Conservation (phyloP, 2,329 filamentous ascomycete genomes). For the Verticillium dahliae region DNA sequence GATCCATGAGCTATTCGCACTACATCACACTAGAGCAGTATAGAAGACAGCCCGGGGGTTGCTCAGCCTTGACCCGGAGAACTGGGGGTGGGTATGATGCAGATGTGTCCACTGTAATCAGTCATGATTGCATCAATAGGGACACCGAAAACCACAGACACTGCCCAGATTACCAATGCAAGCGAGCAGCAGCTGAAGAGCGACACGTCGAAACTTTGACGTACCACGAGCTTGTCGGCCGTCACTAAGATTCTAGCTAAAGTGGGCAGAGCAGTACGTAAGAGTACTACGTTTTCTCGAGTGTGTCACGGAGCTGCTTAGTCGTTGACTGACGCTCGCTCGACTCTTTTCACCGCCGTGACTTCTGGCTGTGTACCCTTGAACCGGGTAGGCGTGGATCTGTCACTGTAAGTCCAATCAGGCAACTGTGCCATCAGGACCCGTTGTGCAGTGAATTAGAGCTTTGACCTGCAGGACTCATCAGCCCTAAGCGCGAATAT, state of each 20-base stretch:
- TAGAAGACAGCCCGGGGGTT: background rate
- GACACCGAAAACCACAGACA: background rate
- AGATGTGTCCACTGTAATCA: background rate
- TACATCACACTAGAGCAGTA: background rate
- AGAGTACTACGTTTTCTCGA: background rate
- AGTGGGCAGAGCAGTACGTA: background rate
- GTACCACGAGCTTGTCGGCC: background rate
- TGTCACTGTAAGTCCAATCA: background rate
- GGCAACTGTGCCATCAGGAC: background rate
- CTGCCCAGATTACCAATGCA: background rate
- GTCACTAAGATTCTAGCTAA: background rate
- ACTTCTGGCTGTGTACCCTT: background rate
- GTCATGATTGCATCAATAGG: background rate
- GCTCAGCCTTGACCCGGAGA: background rate
- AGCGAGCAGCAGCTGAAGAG: background rate
- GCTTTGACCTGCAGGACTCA: background rate
- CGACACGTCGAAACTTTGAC: background rate
- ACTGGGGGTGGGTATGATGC: background rate
- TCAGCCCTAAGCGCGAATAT: background rate
- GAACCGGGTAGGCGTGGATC: background rate
- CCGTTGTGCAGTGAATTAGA: background rate
- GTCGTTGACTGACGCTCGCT: background rate
- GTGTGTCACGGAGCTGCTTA: background rate
- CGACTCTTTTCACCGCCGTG: background rate
- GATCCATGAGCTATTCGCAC: background rate